phyloP scores from a whole-genome alignment of 257 asterid species.

The Fraxinus pennsylvanica region DNA sequence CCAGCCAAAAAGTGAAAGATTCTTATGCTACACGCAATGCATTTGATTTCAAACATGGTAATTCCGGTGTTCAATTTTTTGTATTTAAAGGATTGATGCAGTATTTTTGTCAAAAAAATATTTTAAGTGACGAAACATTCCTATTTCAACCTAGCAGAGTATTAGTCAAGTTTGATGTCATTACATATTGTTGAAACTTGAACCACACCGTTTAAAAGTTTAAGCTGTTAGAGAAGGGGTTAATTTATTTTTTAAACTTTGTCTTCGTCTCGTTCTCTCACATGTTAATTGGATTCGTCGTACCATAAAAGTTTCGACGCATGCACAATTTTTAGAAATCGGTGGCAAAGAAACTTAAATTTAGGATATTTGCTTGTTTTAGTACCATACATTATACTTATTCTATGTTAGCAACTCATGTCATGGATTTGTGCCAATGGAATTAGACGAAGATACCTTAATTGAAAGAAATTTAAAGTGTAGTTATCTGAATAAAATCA shows the following conservation, averaged over 20 bases:
- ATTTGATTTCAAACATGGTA: constrained; percentile 85
- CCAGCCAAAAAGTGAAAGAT: constrained; percentile 96
- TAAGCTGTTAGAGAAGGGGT: not conserved
- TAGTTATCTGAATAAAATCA: too few relatives aligned
- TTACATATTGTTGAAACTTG: not conserved
- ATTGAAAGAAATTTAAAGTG: not conserved
- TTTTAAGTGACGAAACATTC: not conserved
- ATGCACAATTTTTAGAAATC: not conserved
- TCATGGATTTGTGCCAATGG: too few relatives aligned
- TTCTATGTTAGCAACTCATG: not conserved
- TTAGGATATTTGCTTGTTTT: not conserved
- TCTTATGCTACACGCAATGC: constrained; percentile 75
- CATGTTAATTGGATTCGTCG: not conserved
- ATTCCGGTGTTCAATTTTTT: constrained; percentile 17
- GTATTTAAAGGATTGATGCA: constrained; percentile 6
- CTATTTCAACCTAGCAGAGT: not conserved
- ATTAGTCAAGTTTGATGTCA: not conserved
- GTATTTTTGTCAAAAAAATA: not conserved
- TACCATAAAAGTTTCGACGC: not conserved
- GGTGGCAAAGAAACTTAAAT: not conserved
- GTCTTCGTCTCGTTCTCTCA: not conserved
- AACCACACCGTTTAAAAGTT: not conserved
- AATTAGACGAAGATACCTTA: too few relatives aligned
- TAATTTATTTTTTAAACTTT: not conserved
- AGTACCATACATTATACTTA: not conserved